Base-by-base conservation (phyloP, 148 eudicot species). In the Selenicereus undatus region DNA sequence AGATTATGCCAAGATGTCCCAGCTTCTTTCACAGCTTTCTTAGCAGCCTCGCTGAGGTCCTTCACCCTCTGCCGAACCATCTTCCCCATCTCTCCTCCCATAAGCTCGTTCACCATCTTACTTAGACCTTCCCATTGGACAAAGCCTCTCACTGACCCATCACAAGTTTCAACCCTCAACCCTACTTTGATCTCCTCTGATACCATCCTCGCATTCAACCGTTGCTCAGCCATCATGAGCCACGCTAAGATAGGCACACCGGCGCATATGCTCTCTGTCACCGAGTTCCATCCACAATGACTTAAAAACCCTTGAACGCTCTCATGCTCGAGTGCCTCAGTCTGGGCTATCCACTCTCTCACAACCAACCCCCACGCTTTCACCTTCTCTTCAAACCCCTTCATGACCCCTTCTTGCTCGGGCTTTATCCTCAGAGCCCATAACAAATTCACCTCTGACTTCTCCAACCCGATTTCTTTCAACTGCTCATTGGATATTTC, bases 231-330 rank as follows among this genome's bases (percentile, higher is more conserved):
- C 90, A 91, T 85, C 87, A 91, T 86, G 2, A 97, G 98, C 93
- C 93, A 90, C 0, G 91, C 92, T 29, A 94, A 79, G 30, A 94
- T 88, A 0, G 98, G 95, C 5, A 90, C 92, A 14, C 81, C 82
- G 0, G 92, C 90, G 18, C 92, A 94, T 36, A 90, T 77, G 76
- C 95, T 90, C 78, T 94, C 98, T 21, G 84, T 14, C 5, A 85
- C 87, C 12, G 98, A 94, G 86, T 92, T 94, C 98, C 98, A 90
- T 3, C 98, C 95, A 35, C 97, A 92, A 30, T 94, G 98, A 79
- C 92, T 92, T 54, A 94, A 20, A 81, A 90, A 91, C 8, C 97
- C 94, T 24, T 77, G 66, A 0, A 90, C 86, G 7, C 79, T 78
- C 35, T 73, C 78, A 21, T 92, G 98, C 5, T 64, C 81, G 0